Base-by-base conservation (phyloP, 306 rosid genomes). In the Rubus parviflorus region DNA sequence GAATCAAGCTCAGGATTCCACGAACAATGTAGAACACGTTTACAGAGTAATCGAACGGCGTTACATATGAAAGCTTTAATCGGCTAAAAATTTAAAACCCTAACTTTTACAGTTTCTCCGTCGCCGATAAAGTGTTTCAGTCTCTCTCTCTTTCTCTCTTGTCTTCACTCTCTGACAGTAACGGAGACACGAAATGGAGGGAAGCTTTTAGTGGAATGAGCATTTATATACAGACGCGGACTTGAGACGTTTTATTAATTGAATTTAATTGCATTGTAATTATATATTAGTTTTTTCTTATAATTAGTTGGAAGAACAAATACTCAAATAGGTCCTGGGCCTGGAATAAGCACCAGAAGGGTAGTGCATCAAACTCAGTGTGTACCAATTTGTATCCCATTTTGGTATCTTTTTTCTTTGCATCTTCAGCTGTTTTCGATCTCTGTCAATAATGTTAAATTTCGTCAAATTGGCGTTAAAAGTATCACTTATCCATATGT, bases 181-280 rank as follows among this genome's bases (percentile, higher is more conserved):
- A 30, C 65, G 65, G 65, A 30, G 20, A 12, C 7, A 12, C 20
- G 43, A 62, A 62, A 62, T 62, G 67, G 67, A 62, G 67, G 67
- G 67, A 62, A 62, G 67, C 4, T 58, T 58, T 23, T 58, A 62
- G 67, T 14, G 42, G 67, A 3, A 2, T 0, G 45, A 15, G 45
- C 12, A 37, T 62, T 35, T 62, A 37, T 62, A 35, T 15, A 35
- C 2, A 2, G 10, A 62, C 20, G 68, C 45, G 68, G 68, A 62
- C 68, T 1, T 62, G 43, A 62, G 43, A 16, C 3, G 46, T 6
- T 35, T 37, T 14, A 25, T 4, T 14, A 62, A 14, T 13, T 35
- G 43, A 43, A 30, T 62, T 30, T 35, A 1, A 25, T 62, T 62
- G 1, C 45, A 4, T 35, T 30, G 9, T 14, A 62, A 37, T 62